Evolutionary conservation across 108 stramenopile species (phyloP).

Genomic region (Epipyxis sp.): DNA sequence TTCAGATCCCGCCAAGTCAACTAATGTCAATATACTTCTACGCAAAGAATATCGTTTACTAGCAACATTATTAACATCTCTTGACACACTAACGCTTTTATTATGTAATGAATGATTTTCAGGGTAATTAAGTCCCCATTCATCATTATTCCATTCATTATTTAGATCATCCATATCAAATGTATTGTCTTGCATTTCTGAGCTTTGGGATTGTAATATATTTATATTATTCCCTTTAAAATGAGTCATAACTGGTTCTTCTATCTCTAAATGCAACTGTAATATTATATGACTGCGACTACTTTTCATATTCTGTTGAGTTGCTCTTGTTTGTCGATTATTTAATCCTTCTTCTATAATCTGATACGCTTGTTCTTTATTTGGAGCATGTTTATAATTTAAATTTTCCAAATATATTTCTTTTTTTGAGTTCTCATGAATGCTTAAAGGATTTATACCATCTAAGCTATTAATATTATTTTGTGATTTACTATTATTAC

Average conservation of each 20-base stretch:
- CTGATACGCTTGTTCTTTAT: background rate
- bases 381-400: background rate
- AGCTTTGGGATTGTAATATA: background rate
- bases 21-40: background rate
- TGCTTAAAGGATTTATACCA: slow-evolving; percentile 1
- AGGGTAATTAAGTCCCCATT: background rate
- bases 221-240: background rate
- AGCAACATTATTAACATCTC: background rate
- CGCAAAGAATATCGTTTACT: background rate
- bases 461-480: background rate
- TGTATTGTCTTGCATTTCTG: background rate
- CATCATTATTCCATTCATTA: too few relatives aligned
- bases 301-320: background rate
- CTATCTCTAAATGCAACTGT: background rate
- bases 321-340: background rate
- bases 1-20: slow-evolving; percentile 2
- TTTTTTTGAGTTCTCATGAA: background rate
- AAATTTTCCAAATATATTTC: background rate
- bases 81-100: background rate
- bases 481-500: background rate
- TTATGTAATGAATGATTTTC: background rate
- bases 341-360: background rate
- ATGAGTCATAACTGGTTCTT: background rate
- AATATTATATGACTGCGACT: slow-evolving; percentile 12
- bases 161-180: too few relatives aligned